Percentiles rank a stretch among this genome's conserved stretches.
Evolutionary conservation across 1,284 basidiomycete genomes (phyloP).

Genomic region (Tylopilus sp.): DNA sequence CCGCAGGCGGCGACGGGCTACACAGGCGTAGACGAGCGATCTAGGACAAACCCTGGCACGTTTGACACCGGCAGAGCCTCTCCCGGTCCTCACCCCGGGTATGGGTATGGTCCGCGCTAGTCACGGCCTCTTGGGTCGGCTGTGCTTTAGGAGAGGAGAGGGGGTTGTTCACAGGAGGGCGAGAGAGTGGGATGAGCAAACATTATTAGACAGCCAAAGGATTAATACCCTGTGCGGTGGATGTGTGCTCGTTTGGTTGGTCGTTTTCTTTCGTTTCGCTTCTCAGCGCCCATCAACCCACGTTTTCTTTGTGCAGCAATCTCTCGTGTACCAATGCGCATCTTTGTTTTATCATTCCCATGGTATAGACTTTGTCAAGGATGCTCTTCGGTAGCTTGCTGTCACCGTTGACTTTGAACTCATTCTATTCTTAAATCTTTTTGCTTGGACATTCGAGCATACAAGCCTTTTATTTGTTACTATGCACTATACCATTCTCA

Average conservation of each 20-base stretch:
- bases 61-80: constrained; percentile 38
- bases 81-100: constrained; percentile 41
- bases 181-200: constrained; percentile 7
- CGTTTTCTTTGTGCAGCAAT: constrained; percentile 11
- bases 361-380: constrained; percentile 25
- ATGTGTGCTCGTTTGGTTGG: constrained; percentile 30
- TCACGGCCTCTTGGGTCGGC: constrained; percentile 1
- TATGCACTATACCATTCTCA: constrained; percentile 21
- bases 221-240: constrained; percentile 16
- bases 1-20: constrained; percentile 39
- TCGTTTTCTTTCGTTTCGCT: constrained; percentile 10
- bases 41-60: constrained; percentile 29
- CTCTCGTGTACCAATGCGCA: constrained; percentile 9
- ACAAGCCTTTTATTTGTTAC: constrained; percentile 24
- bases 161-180: constrained; percentile 6
- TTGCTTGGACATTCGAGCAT: constrained; percentile 21
- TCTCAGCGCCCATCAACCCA: constrained; percentile 5
- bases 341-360: constrained; percentile 17
- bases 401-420: constrained; percentile 5
- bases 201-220: constrained; percentile 13
- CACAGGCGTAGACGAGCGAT: constrained; percentile 27
- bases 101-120: constrained; percentile 36
- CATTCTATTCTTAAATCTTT: constrained; percentile 6
- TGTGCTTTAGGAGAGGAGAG: not conserved
- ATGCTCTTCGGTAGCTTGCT: constrained; percentile 20